Evolutionary conservation across 2,329 filamentous ascomycete genomes (phyloP), one percentile per base, ranked within the genome.

Genomic region (Cordyceps militaris): DNA sequence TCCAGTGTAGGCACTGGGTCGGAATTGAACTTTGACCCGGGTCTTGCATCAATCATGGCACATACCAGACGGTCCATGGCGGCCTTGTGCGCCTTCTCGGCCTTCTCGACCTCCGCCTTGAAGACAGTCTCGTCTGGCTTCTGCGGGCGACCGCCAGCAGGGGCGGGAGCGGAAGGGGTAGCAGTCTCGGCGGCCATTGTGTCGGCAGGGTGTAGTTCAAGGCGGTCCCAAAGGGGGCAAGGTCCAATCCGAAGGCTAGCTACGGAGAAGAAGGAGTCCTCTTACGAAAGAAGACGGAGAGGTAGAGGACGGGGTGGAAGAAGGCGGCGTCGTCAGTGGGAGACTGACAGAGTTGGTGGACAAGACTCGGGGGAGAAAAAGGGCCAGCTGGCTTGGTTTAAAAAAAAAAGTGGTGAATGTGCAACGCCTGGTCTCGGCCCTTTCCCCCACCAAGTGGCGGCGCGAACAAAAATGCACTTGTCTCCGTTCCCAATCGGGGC

Each of bases 111-210:
- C 62, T 83, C 81, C 70, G 86, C 82, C 77, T 96, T 91, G 80
- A 86, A 99, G 65, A 80, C 78, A 63, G 87, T 87, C 77, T 94
- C 89, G 73, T 97, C 89, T 48, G 94, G 94, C 80, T 88, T 91
- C 74, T 89, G 83, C 56, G 92, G 91, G 76, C 86, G 91, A 68
- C 76, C 70, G 62, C 74, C 73, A 70, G 55, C 28, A 58, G 56
- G 49, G 42, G 73, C 73, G 65, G 72, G 73, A 63, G 76, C 71
- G 60, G 78, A 70, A 57, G 79, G 71, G 49, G 78, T 70, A 61
- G 74, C 71, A 58, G 76, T 72, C 46, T 50, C 55, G 58, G 77
- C 73, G 61, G 77, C 73, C 72, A 75, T 75, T 67, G 75, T 69
- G 63, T 80, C 76, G 58, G 56, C 56, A 44, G 60, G 49, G 61